Percentiles rank a stretch among this genome's conserved stretches.
Evolutionary conservation across 768 basidiomycete genomes (phyloP).

Genomic region (Phaeotremella skinneri): DNA sequence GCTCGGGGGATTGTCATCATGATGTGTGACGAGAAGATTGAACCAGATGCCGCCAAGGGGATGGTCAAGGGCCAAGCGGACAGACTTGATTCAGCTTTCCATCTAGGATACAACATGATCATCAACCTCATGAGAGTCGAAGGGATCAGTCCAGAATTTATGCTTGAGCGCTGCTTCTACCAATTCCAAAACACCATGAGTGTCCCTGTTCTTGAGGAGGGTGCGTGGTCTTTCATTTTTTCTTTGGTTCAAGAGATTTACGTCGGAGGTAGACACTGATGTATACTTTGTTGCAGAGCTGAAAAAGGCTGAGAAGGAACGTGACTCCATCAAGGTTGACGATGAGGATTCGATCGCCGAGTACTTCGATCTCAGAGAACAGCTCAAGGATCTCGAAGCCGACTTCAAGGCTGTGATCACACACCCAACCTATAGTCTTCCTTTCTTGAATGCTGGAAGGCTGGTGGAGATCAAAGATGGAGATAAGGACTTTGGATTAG

Average conservation of each 20-base stretch:
- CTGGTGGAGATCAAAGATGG: constrained; percentile 87
- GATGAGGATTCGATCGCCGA: constrained; percentile 80
- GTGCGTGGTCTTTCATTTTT: constrained; percentile 56
- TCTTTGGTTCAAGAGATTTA: neutral
- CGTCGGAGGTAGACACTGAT: too few relatives aligned
- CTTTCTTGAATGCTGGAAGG: constrained; percentile 87
- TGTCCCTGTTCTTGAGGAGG: constrained; percentile 66
- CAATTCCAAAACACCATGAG: constrained; percentile 94
- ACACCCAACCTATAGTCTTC: constrained; percentile 90
- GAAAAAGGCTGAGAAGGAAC: constrained; percentile 65
- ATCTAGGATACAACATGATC: constrained; percentile 98
- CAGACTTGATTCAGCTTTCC: constrained; percentile 94
- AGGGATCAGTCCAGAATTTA: constrained; percentile 95
- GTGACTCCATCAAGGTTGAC: constrained; percentile 67
- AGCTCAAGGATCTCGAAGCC: constrained; percentile 79
- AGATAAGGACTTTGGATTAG: constrained; percentile 93
- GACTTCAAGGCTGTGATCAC: constrained; percentile 92
- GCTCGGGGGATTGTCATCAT: constrained; percentile 99
- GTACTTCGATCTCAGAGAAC: constrained; percentile 90
- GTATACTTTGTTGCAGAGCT: constrained; percentile 72
- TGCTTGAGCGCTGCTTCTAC: constrained; percentile 96
- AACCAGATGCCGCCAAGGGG: constrained; percentile 81
- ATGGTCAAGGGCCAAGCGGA: constrained; percentile 99
- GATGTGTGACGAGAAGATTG: constrained; percentile 99
- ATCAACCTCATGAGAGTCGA: constrained; percentile 98